Evolutionary conservation across 257 asterid species (phyloP), one percentile per base, ranked within the genome.

Genomic region (Nicotiana otophora): DNA sequence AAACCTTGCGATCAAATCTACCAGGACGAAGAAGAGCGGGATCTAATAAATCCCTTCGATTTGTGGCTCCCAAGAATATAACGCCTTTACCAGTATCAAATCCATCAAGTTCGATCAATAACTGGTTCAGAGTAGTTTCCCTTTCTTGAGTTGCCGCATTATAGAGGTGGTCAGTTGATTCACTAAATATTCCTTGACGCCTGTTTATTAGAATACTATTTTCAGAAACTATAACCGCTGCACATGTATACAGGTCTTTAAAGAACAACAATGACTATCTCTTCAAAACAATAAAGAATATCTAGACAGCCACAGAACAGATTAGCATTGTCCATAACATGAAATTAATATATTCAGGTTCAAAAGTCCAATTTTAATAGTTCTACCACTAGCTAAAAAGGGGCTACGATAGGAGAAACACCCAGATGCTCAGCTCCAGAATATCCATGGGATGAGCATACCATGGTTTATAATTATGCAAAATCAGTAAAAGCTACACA

Each of bases 11-110:
- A 85, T 94, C 98, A 88, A 96, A 96, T 67, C 99, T 98, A 86
- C 99, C 99, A 82, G 99, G 99, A 88, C 99, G 98, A 66, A 96
- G 98, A 90, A 94, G 98, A 77, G 99, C 99, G 5, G 99, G 99
- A 84, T 96, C 99, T 77, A 96, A 88, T 89, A 96, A 91, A 90
- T 96, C 99, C 93, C 55, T 94, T 82, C 99, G 88, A 87, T 96
- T 96, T 57, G 99, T 96, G 85, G 99, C 99, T 84, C 97, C 99
- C 88, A 96, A 88, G 82, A 96, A 96, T 81, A 96, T 96, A 72
- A 96, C 98, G 57, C 98, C 99, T 93, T 96, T 94, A 82, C 99
- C 98, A 61, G 99, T 94, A 89, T 96, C 99, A 88, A 96, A 96
- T 31, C 98, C 99, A 86, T 96, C 98, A 58, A 96, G 92, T 87